These are phyloP conservation scores for Psilocybe cubensis DNA, from an alignment of 768 basidiomycete species.

Conservation along the genomic window DNA sequence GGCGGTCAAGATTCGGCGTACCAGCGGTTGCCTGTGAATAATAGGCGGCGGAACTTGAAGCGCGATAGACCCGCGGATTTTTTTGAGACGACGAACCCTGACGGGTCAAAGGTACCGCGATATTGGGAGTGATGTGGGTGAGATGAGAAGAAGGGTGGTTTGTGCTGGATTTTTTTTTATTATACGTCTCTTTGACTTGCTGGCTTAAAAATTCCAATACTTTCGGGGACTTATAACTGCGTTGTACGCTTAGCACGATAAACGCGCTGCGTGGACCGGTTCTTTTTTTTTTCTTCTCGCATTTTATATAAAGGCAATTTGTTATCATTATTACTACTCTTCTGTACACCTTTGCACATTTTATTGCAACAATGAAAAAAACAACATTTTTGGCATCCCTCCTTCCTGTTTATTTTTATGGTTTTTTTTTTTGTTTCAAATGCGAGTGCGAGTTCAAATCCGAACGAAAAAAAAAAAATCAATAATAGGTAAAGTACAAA, in stretches of 20 bases:
- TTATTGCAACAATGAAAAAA: neutral
- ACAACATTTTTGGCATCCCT: neutral
- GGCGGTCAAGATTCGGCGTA: conserved; percentile 83
- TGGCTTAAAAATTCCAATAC: neutral
- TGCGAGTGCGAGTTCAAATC: too few species aligned
- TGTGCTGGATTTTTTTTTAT: neutral
- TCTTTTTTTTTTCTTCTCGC: too few species aligned
- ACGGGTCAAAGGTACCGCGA: conserved; percentile 65
- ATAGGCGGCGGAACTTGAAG: conserved; percentile 76
- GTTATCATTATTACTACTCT: conserved; percentile 11
- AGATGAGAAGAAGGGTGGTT: neutral
- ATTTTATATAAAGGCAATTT: conserved; percentile 5
- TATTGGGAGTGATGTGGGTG: conserved; percentile 69
- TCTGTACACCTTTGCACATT: conserved; percentile 12
- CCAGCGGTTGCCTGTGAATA: conserved; percentile 82
- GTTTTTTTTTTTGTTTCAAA: too few species aligned
- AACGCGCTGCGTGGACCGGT: neutral
- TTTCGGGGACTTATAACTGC: neutral
- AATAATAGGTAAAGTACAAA: neutral
- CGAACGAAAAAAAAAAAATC: too few species aligned
- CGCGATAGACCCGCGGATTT: conserved; percentile 86
- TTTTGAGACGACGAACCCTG: conserved; percentile 69
- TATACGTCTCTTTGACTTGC: neutral
- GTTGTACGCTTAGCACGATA: too few species aligned
- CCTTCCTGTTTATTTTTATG: neutral